Base-by-base conservation (phyloP, 192 early-diverging fungal species). In the Backusella sp. region DNA sequence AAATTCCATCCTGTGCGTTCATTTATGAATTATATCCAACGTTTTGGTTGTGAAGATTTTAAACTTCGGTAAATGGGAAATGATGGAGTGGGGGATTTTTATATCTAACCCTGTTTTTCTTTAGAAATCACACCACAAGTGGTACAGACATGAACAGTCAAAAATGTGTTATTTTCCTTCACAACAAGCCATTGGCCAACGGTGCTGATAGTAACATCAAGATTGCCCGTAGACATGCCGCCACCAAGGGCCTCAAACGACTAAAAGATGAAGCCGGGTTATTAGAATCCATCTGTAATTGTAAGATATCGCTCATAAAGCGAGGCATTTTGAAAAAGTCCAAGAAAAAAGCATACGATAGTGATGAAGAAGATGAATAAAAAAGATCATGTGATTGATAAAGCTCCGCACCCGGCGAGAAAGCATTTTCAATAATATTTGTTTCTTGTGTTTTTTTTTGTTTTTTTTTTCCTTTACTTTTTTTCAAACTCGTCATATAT, bases 1-100 rank as follows among this genome's bases (percentile, higher is more conserved):
- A 76, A 77, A 73, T 68, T 80, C n/a, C 85, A 89, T 80, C 88
- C 88, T 12, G 35, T 86, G 14, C 76, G 80, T 6, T 70, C 53
- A 34, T 28, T 89, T 23, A 79, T 80, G 0, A 77, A 70, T 14
- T 59, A 72, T n/a, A 34, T 89, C 4, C 86, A 87, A 46, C 73
- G 67, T 35, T 28, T 49, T 28, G 85, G 86, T n/a, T 89, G 88
- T 73, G 76, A 77, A 23, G 62, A 59, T 21, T 77, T 85, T 23
- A 53, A 74, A 46, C 65, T 87, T 17, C 68, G 82, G 81, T 86
- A 86, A 66, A 34, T 49, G 5, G 6, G n/a, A n/a, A 23, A 42
- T 41, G 35, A 21, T 15, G 44, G 44, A 14, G n/a, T 73, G 26
- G 15, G n/a, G n/a, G n/a, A n/a, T 70, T 28, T 30, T 23, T 39